A percentile compares a stretch with the other conserved stretches of the same genome.
Conservation (phyloP, 2,329 filamentous ascomycete genomes). For the Cladosporium oxysporum region DNA sequence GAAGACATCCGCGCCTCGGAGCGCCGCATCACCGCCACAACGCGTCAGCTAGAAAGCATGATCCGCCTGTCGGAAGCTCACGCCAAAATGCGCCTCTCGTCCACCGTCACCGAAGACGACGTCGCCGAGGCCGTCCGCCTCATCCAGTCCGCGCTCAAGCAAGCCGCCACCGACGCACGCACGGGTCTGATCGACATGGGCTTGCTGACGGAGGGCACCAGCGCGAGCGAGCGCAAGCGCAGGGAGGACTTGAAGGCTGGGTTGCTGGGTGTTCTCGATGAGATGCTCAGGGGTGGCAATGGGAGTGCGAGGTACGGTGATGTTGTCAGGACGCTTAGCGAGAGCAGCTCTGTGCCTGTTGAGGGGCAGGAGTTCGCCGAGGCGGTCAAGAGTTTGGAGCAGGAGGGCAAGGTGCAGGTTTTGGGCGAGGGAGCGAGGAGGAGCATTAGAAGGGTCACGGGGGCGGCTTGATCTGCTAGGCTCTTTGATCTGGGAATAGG, state of each 20-base stretch:
- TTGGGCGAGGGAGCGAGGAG: slow-evolving; percentile 82
- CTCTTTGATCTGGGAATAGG: background rate
- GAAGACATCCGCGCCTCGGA: slow-evolving; percentile 71
- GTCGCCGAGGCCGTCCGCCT: slow-evolving; percentile 89
- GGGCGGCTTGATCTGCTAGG: slow-evolving; percentile 40
- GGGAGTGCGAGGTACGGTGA: slow-evolving; percentile 76
- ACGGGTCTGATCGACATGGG: slow-evolving; percentile 96
- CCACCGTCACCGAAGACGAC: slow-evolving; percentile 74
- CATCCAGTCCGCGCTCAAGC: slow-evolving; percentile 92
- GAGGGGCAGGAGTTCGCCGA: slow-evolving; percentile 82
- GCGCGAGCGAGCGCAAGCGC: slow-evolving; percentile 78
- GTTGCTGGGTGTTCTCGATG: slow-evolving; percentile 73
- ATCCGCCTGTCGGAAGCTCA: slow-evolving; percentile 95
- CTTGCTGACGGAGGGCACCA: slow-evolving; percentile 90
- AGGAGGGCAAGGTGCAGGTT: slow-evolving; percentile 79
- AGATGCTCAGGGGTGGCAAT: slow-evolving; percentile 66
- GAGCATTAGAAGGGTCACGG: slow-evolving; percentile 74
- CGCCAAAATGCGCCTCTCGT: slow-evolving; percentile 90
- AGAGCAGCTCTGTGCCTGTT: slow-evolving; percentile 67
- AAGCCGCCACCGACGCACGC: slow-evolving; percentile 89
- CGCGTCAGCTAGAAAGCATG: slow-evolving; percentile 96
- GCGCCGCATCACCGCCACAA: slow-evolving; percentile 96
- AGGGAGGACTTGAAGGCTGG: slow-evolving; percentile 83
- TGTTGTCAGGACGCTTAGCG: slow-evolving; percentile 69
- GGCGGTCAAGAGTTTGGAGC: slow-evolving; percentile 75